Percentiles rank a stretch among this genome's conserved stretches.
phyloP scores from a whole-genome alignment of 306 rosid genomes.

The Hippophae gyantsensis region DNA sequence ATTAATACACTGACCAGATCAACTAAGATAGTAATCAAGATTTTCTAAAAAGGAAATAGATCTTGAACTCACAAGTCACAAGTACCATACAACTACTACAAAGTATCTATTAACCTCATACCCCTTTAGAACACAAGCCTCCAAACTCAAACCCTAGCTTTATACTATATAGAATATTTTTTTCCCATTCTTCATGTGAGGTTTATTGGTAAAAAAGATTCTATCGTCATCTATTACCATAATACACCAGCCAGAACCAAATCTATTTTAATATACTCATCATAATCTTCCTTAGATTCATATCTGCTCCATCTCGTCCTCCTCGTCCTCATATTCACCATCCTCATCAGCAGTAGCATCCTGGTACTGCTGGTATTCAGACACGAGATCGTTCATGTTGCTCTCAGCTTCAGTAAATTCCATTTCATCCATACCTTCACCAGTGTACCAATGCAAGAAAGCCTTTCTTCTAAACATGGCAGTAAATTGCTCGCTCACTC shows the following conservation, averaged over 20 bases:
- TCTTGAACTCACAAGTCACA: no score
- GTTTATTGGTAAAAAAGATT: no score
- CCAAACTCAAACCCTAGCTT: no score
- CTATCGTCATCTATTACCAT: neutral
- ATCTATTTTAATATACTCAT: neutral
- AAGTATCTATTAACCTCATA: no score
- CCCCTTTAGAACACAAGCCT: no score
- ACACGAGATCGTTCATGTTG: conserved; percentile 20
- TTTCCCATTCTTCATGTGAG: no score
- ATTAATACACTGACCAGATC: no score
- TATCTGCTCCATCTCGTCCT: conserved; percentile 7
- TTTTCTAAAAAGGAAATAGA: no score
- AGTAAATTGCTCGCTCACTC: conserved; percentile 17
- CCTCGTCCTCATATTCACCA: conserved; percentile 16
- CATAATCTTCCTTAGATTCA: neutral
- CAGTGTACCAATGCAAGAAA: neutral
- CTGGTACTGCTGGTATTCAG: conserved; percentile 21
- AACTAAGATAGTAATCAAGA: no score
- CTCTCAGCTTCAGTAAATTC: neutral
- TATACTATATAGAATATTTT: no score
- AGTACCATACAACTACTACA: no score
- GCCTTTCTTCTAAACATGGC: conserved; percentile 1
- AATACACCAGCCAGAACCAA: neutral
- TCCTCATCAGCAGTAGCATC: conserved; percentile 19
- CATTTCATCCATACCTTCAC: conserved; percentile 1